Evolutionary conservation across 2,329 filamentous ascomycete genomes (phyloP).

Genomic region (Alternaria brassicicola): DNA sequence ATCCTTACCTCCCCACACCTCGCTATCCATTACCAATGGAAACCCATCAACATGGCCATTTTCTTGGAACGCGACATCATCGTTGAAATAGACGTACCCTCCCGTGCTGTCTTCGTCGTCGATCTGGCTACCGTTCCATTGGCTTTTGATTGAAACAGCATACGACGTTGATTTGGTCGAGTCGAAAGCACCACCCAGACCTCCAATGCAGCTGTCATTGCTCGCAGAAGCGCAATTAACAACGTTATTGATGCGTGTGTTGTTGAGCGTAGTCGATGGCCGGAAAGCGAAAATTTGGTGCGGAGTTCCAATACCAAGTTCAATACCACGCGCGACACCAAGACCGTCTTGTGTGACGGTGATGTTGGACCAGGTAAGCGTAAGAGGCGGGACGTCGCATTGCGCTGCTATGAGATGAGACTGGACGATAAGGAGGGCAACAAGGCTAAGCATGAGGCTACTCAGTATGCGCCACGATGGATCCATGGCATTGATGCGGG

Average conservation of each 20-base stretch:
- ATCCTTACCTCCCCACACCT: conserved; percentile 3
- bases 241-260: conserved; percentile 17
- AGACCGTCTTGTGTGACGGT: conserved; percentile 18
- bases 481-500: neutral
- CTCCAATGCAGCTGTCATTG: conserved; percentile 13
- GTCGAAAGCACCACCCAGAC: conserved; percentile 11
- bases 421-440: neutral
- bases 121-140: conserved; percentile 15
- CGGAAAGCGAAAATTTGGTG: conserved; percentile 19
- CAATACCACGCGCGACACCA: conserved; percentile 16
- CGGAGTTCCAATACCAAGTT: conserved; percentile 16
- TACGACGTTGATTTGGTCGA: conserved; percentile 7
- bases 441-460: neutral
- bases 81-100: conserved; percentile 15
- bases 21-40: conserved; percentile 13
- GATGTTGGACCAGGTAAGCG: conserved; percentile 14
- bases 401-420: neutral
- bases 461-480: neutral
- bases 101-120: conserved; percentile 7
- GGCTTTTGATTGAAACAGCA: conserved; percentile 11
- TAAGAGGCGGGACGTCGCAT: conserved; percentile 13
- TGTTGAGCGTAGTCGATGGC: conserved; percentile 16
- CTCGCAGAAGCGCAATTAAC: conserved; percentile 8
- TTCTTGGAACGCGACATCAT: conserved; percentile 11
- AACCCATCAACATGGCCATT: conserved; percentile 13